These are phyloP conservation scores for Clarireedia paspali DNA, from an alignment of 2,329 filamentous ascomycete species.

Conservation along the genomic window DNA sequence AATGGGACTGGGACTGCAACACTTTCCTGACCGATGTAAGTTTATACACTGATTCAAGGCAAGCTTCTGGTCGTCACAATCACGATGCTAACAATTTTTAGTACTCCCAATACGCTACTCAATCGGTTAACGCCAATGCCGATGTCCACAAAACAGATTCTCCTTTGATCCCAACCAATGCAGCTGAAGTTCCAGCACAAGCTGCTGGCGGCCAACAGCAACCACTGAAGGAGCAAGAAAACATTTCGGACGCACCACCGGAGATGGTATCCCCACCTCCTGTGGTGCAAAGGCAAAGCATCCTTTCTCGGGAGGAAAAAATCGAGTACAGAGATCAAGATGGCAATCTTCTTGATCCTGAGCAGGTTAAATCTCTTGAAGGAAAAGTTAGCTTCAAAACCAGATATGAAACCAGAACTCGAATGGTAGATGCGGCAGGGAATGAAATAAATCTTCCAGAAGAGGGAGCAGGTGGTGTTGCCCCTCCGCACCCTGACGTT, in stretches of 20 bases:
- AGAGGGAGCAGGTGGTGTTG: constrained; percentile 17
- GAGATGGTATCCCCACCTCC: constrained; percentile 19
- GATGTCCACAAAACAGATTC: constrained; percentile 26
- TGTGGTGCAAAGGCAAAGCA: constrained; percentile 20
- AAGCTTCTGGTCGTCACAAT: not conserved
- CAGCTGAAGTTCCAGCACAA: constrained; percentile 18
- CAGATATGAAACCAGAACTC: constrained; percentile 88
- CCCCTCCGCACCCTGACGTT: constrained; percentile 33
- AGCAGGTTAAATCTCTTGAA: constrained; percentile 75
- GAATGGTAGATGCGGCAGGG: constrained; percentile 70
- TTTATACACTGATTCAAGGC: constrained; percentile 28
- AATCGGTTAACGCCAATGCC: constrained; percentile 18
- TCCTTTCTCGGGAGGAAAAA: constrained; percentile 57
- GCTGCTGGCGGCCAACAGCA: constrained; percentile 21
- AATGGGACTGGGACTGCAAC: constrained; percentile 98
- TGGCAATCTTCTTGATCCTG: constrained; percentile 77
- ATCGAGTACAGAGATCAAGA: constrained; percentile 93
- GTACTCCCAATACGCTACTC: constrained; percentile 31
- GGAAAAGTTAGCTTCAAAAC: constrained; percentile 96
- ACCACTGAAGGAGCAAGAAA: constrained; percentile 19
- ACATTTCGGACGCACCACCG: constrained; percentile 26
- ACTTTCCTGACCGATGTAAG: constrained; percentile 82
- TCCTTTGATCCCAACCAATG: constrained; percentile 24
- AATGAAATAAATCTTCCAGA: constrained; percentile 52
- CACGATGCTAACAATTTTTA: constrained; percentile 19